Evolutionary conservation across 2,329 filamentous ascomycete genomes (phyloP).

Genomic region (Nemania diffusa): DNA sequence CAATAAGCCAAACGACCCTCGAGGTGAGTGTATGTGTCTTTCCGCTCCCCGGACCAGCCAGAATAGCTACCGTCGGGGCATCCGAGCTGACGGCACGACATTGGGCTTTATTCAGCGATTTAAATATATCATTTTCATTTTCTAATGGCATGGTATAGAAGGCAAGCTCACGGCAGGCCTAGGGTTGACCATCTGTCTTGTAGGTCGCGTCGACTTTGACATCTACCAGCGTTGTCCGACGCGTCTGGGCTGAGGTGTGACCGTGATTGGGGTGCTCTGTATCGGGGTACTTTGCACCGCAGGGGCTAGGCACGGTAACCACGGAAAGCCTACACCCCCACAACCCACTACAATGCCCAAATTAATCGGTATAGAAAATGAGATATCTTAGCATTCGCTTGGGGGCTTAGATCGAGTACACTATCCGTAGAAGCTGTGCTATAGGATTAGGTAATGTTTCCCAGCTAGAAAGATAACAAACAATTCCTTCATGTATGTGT

Average conservation of each 20-base stretch:
- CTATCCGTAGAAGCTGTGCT: not conserved
- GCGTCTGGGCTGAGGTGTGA: constrained; percentile 23
- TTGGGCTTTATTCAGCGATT: constrained; percentile 65
- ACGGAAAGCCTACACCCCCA: not conserved
- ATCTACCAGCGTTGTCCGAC: constrained; percentile 14
- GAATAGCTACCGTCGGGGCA: constrained; percentile 69
- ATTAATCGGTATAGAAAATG: not conserved
- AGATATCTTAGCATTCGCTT: not conserved
- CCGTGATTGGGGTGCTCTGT: not conserved
- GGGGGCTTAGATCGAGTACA: not conserved
- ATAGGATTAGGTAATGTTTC: not conserved
- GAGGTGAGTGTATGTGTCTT: constrained; percentile 97
- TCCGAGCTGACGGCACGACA: constrained; percentile 64
- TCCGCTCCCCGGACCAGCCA: constrained; percentile 77
- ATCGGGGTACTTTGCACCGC: too few relatives aligned
- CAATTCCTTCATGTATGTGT: not conserved
- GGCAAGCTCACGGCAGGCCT: not conserved
- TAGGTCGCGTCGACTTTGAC: not conserved
- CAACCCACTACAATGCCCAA: not conserved
- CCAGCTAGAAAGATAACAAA: not conserved
- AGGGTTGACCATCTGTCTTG: constrained; percentile 12
- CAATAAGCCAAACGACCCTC: constrained; percentile 88
- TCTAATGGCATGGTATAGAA: constrained; percentile 40
- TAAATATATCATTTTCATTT: constrained; percentile 52
- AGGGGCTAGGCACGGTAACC: constrained; percentile 33